Percentiles rank a stretch among this genome's conserved stretches.
These are phyloP conservation scores for Agapanthus africanus DNA, from an alignment of 106 monocot genomes.

Conservation along the genomic window DNA sequence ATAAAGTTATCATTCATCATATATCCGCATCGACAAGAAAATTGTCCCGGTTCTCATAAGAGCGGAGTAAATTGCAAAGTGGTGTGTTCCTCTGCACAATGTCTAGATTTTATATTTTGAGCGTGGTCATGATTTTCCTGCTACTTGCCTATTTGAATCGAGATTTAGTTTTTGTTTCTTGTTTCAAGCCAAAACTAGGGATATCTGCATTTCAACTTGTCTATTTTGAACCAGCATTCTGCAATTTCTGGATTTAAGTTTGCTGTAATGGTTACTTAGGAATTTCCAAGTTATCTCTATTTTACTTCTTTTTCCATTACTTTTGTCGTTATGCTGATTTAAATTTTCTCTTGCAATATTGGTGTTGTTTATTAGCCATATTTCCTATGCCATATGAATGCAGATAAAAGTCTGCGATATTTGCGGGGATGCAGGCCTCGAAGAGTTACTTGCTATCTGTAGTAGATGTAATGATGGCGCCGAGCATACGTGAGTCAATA, in stretches of 20 bases:
- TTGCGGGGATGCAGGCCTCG: slow-evolving; percentile 87
- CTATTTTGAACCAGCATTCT: neutral
- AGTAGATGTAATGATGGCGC: slow-evolving; percentile 93
- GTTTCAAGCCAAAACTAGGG: neutral
- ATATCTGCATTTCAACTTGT: neutral
- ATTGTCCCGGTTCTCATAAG: neutral
- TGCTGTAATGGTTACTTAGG: neutral
- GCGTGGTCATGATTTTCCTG: neutral
- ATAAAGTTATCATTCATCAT: neutral
- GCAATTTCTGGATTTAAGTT: neutral
- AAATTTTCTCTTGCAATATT: neutral
- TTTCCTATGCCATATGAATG: slow-evolving; percentile 9
- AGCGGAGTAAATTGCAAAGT: neutral
- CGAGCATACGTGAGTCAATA: slow-evolving; percentile 81
- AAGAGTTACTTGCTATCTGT: slow-evolving; percentile 77
- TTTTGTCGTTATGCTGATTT: too few relatives aligned
- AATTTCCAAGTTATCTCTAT: neutral
- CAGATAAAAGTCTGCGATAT: slow-evolving; percentile 99
- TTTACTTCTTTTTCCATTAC: neutral
- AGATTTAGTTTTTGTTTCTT: neutral
- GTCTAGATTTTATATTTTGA: neutral
- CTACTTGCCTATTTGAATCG: neutral
- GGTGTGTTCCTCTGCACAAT: neutral
- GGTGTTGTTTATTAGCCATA: neutral
- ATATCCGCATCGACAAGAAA: neutral